Percentiles rank a stretch among this genome's conserved stretches.
Evolutionary conservation across 2,329 filamentous ascomycete genomes (phyloP).

Genomic region (Neofusicoccum sp.): DNA sequence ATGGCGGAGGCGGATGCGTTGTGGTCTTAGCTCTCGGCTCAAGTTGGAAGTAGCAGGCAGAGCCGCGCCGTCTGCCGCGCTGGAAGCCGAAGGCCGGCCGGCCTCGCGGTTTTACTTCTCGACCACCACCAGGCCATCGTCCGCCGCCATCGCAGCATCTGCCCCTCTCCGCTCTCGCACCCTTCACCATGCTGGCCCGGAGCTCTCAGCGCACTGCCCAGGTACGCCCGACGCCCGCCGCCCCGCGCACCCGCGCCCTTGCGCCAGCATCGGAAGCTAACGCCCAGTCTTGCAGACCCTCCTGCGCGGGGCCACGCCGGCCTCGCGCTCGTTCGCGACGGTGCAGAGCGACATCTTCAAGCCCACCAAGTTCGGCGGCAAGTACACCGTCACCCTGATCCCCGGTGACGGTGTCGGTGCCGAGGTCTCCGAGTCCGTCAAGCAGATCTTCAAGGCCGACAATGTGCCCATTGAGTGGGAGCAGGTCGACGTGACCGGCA

Average conservation of each 20-base stretch:
- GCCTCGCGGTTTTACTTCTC: conserved; percentile 13
- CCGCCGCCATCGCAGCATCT: conserved; percentile 14
- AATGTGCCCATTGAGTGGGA: conserved; percentile 99
- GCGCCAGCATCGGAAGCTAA: conserved; percentile 25
- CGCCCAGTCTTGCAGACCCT: conserved; percentile 47
- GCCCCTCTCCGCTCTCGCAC: neutral
- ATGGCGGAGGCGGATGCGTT: too few relatives aligned
- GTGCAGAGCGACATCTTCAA: conserved; percentile 96
- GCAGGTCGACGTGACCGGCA: conserved; percentile 91
- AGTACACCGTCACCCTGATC: conserved; percentile 98
- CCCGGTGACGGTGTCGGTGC: conserved; percentile 97
- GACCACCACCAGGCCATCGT: conserved; percentile 10
- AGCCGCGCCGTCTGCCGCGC: too few relatives aligned
- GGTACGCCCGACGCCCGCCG: conserved; percentile 31
- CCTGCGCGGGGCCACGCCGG: conserved; percentile 53
- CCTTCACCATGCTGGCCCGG: conserved; percentile 42
- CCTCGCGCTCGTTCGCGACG: conserved; percentile 55
- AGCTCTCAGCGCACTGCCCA: conserved; percentile 48
- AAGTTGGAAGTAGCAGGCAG: too few relatives aligned
- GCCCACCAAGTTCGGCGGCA: conserved; percentile 97
- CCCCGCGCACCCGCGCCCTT: neutral
- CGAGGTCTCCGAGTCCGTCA: conserved; percentile 96
- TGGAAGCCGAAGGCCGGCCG: conserved; percentile 13
- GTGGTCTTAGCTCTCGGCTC: too few relatives aligned
- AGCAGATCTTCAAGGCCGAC: conserved; percentile 99